phyloP scores from a whole-genome alignment of 2,329 filamentous ascomycete genomes.

The Penicillium sp. region DNA sequence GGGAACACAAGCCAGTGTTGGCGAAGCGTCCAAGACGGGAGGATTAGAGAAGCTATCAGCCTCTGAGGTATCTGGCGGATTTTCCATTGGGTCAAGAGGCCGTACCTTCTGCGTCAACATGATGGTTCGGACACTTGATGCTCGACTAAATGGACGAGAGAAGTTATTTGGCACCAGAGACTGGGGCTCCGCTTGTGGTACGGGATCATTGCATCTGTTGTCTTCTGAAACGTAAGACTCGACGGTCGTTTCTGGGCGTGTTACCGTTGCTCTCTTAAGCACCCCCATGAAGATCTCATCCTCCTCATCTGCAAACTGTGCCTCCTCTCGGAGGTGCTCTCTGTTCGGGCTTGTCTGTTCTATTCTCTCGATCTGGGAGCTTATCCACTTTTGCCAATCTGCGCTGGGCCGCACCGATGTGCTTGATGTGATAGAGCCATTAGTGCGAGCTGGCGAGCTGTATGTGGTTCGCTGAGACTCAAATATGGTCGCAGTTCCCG shows the following conservation, averaged over 20 bases:
- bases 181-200: constrained; percentile 7
- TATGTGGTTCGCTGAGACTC: constrained; percentile 36
- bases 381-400: constrained; percentile 47
- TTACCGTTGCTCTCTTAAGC: constrained; percentile 10
- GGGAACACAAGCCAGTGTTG: constrained; percentile 1
- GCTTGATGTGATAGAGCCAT: constrained; percentile 7
- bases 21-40: background rate
- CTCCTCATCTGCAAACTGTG: constrained; percentile 40
- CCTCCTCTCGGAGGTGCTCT: constrained; percentile 45
- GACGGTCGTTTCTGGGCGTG: background rate
- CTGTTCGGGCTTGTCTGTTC: constrained; percentile 31
- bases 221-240: background rate
- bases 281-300: constrained; percentile 22
- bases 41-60: background rate
- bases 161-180: constrained; percentile 36
- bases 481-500: constrained; percentile 46
- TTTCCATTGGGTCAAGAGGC: constrained; percentile 4
- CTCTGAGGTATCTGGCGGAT: background rate
- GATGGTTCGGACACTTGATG: constrained; percentile 36
- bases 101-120: constrained; percentile 18
- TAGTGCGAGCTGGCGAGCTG: constrained; percentile 34
- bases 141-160: constrained; percentile 42
- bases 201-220: background rate
- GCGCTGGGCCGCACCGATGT: constrained; percentile 29
- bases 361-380: constrained; percentile 40